phyloP scores from a whole-genome alignment of 768 basidiomycete species.

The Cystobasidiopsis lactophilus region DNA sequence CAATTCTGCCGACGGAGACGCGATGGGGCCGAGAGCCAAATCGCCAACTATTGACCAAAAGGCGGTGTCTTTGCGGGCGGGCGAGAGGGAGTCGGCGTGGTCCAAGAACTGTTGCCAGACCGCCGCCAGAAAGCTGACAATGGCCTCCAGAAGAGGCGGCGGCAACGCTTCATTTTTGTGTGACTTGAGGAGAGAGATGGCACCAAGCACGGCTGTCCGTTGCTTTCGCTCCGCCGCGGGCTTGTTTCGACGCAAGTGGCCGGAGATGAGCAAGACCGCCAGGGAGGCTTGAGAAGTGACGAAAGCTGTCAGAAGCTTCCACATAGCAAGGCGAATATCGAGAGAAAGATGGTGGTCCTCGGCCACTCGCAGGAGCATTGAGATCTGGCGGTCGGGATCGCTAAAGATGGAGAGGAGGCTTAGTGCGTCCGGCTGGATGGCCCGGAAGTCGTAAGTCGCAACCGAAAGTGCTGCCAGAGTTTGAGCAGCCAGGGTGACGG shows the following conservation, averaged over 20 bases:
- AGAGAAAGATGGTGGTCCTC: not conserved
- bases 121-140: slow-evolving; percentile 53
- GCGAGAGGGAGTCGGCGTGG: slow-evolving; percentile 39
- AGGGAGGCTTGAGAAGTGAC: slow-evolving; percentile 72
- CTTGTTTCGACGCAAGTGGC: slow-evolving; percentile 28
- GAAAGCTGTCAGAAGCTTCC: slow-evolving; percentile 31
- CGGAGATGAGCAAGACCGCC: slow-evolving; percentile 52
- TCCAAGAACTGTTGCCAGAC: slow-evolving; percentile 63
- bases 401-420: not conserved
- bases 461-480: not conserved
- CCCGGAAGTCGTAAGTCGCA: not conserved
- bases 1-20: not conserved
- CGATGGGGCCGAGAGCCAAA: too few relatives aligned
- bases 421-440: not conserved
- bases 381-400: not conserved
- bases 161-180: slow-evolving; percentile 34
- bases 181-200: not conserved
- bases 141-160: slow-evolving; percentile 50
- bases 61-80: slow-evolving; percentile 32
- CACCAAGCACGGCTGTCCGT: slow-evolving; percentile 13
- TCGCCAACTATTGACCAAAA: slow-evolving; percentile 12
- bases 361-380: not conserved
- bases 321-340: not conserved
- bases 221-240: slow-evolving; percentile 24
- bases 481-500: not conserved